phyloP scores from a whole-genome alignment of 371 early-diverging fungal genomes.

The Mortierella polycephala region DNA sequence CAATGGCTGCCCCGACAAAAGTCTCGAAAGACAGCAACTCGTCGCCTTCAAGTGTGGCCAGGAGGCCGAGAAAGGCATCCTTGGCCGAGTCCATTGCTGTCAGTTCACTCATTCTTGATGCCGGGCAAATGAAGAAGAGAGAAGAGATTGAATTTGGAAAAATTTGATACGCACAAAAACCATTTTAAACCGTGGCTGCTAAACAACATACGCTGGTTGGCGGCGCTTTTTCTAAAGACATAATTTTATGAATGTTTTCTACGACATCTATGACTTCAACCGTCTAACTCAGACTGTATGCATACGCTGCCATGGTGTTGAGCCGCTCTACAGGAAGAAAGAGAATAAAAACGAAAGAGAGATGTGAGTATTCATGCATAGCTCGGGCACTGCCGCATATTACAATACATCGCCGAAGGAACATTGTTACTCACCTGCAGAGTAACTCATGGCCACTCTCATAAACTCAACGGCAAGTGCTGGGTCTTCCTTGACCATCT shows the following conservation, averaged over 20 bases:
- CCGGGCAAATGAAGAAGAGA: background rate
- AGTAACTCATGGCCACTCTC: conserved; percentile 52
- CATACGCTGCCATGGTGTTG: conserved; percentile 47
- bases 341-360: background rate
- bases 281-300: conserved; percentile 51
- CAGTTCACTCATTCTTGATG: conserved; percentile 18
- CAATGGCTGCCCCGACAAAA: conserved; percentile 66
- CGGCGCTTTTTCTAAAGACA: no score
- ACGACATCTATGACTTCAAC: background rate
- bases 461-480: conserved; percentile 51
- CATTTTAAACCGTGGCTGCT: background rate
- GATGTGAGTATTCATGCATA: background rate
- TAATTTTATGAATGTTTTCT: no score
- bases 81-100: conserved; percentile 58
- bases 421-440: conserved; percentile 35
- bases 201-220: background rate
- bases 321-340: conserved; percentile 29
- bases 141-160: background rate
- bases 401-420: background rate
- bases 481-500: conserved; percentile 60
- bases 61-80: conserved; percentile 62
- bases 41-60: conserved; percentile 60
- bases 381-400: background rate
- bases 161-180: background rate
- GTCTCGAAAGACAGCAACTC: conserved; percentile 65